Evolutionary conservation across 2,329 filamentous ascomycete species (phyloP), one percentile per base, ranked within the genome.

Genomic region (Fusarium sp.): DNA sequence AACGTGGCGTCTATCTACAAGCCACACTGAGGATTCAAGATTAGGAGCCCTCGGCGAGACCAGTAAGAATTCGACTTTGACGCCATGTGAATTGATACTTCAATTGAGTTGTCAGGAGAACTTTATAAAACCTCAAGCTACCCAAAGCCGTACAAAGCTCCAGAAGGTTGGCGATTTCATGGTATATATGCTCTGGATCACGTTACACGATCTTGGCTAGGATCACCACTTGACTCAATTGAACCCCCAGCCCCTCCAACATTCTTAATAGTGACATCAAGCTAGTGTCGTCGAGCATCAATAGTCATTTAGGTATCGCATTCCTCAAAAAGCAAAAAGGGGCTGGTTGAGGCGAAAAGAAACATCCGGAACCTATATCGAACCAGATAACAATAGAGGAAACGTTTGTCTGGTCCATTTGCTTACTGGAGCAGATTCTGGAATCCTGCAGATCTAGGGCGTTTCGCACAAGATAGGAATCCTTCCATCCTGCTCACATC

Each of bases 21-120:
- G 59, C 59, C 58, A 63, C 60, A 63, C 41, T 64, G 52, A 35
- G 36, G 43, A 35, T 20, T n/a, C 21, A 36, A 58, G 48, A 63
- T 50, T 48, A 35, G 29, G 39, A 18, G 14, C 40, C 18, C 14
- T 4, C n/a, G 27, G 31, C 35, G 36, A 39, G 46, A 21, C 18
- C 47, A 61, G 58, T 52, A 25, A 49, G 23, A 60, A n/a, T 33
- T 49, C 33, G 39, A 18, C 15, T 21, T 39, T 31, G 8, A 23
- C 47, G 25, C 47, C 35, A 50, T 42, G 23, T 50, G 18, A 50
- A 42, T 50, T 23, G 18, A 21, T 40, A 49, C 46, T 50, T 29
- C 15, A 42, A 50, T 42, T 42, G 8, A n/a, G 36, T 29, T 31
- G 29, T 42, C 35, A 21, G 17, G 11, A 5, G 9, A 21, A 41